Percentiles rank a stretch among this genome's conserved stretches.
Conservation (phyloP, 2,329 filamentous ascomycete species). For the Nemania serpens region DNA sequence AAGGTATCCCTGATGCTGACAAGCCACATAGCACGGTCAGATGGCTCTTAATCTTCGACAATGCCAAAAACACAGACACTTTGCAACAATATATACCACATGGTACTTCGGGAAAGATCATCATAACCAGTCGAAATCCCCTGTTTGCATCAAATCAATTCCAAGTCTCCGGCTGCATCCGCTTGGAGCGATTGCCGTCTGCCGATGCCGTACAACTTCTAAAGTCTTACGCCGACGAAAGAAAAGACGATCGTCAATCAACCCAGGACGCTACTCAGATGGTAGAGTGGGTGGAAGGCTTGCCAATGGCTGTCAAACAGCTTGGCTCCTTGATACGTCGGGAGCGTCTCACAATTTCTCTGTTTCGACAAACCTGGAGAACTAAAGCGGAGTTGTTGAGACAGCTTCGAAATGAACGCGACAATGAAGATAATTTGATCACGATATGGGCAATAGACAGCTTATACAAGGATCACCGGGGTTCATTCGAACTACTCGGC, state of each 20-base stretch:
- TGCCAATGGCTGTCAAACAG: not conserved
- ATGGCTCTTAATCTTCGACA: not conserved
- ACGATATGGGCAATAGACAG: not conserved
- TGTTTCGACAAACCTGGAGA: not conserved
- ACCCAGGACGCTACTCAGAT: not conserved
- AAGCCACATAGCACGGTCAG: not conserved
- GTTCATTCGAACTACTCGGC: not conserved
- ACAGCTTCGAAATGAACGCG: not conserved
- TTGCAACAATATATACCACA: not conserved
- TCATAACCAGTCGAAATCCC: not conserved
- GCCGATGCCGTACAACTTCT: not conserved
- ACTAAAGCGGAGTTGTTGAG: not conserved
- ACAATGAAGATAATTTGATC: not conserved
- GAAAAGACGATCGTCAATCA: not conserved
- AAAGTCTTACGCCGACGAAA: not conserved
- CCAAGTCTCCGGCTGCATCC: not conserved
- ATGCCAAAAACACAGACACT: not conserved
- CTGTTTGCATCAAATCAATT: not conserved
- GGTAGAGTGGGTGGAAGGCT: not conserved
- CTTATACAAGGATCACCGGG: not conserved
- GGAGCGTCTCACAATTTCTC: not conserved
- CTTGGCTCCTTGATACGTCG: not conserved
- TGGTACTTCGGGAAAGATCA: not conserved
- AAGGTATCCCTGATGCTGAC: not conserved
- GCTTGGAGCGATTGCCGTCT: not conserved